phyloP scores from a whole-genome alignment of 192 early-diverging fungal species.

The Coemansia sp. region DNA sequence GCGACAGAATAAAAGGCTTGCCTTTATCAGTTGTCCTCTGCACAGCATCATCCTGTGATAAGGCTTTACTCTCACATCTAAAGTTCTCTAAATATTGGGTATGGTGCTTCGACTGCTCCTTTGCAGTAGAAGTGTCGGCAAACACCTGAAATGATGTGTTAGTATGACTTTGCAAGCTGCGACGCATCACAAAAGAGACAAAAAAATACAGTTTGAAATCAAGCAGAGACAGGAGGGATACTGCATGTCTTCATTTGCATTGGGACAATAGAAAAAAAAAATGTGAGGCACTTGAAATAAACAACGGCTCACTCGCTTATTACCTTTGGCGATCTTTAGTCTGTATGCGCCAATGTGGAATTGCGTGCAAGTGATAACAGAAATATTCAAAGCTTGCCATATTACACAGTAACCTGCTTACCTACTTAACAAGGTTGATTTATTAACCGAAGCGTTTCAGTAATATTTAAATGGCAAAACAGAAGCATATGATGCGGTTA shows the following conservation, averaged over 20 bases:
- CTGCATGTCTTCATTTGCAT: not conserved
- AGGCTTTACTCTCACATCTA: not conserved
- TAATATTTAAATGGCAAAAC: not conserved
- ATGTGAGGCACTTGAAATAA: not conserved
- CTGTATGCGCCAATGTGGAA: not conserved
- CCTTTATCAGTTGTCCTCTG: not conserved
- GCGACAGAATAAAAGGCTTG: conserved; percentile 20
- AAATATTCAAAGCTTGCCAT: too few relatives aligned
- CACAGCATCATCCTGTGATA: not conserved
- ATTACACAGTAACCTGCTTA: too few relatives aligned
- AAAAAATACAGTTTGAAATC: conserved; percentile 3
- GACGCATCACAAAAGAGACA: conserved; percentile 5
- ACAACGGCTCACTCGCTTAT: conserved; percentile 2
- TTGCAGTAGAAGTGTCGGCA: conserved; percentile 6
- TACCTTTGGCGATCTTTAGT: not conserved
- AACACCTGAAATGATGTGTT: conserved; percentile 17
- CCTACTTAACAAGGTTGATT: not conserved
- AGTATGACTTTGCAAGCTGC: not conserved
- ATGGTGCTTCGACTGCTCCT: not conserved
- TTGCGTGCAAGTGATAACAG: not conserved
- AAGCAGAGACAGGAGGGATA: not conserved
- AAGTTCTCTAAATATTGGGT: not conserved
- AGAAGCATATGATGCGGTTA: too few relatives aligned
- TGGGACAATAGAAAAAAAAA: not conserved
- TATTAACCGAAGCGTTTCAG: not conserved